Base-by-base conservation (phyloP, 805 yeast species). In the Ogataea pilisensis region DNA sequence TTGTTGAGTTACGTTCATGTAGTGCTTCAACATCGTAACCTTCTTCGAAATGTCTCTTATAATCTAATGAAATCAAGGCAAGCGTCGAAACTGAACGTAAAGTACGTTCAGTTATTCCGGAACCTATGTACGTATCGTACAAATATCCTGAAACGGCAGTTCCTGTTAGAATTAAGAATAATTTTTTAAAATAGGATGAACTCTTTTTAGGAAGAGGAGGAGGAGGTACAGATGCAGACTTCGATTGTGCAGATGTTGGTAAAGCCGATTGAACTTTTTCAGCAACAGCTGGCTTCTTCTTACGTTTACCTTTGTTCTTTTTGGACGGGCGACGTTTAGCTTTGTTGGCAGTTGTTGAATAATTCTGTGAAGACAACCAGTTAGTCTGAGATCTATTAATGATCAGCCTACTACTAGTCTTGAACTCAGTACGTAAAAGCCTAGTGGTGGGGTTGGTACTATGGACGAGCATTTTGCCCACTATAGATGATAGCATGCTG, bases 1-100 rank as follows among this genome's bases (percentile, higher is more conserved):
- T 57, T 16, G 68, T 71, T 4, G 91, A 76, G 28, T 76, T 74
- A 21, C 75, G 60, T 42, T 76, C 78, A 49, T 85, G 93, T 8
- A 85, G 58, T 0, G 71, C 70, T 17, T 70, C 72, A n/a, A 79
- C 63, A 57, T 66, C 75, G 16, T 63, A 46, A 14, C 63, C 65
- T 27, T 68, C 71, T 19, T 61, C 63, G 53, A 76, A 78, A 45
- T 73, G 68, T 35, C 73, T 51, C 56, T 77, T 78, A 60, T 84
- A 85, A 51, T 82, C 82, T 26, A 70, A 51, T 0, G 86, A 87
- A 7, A 84, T 72, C 54, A 66, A 50, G 6, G 66, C 41, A 33
- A 82, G 58, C 1, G 67, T 66, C 38, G 60, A 69, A 1, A 78
- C 54, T 0, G 87, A 76, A 35, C 80, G 63, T 1, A 63, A 40